Evolutionary conservation across 805 yeast genomes (phyloP), one percentile per base, ranked within the genome.

Genomic region (Lachancea waltii): DNA sequence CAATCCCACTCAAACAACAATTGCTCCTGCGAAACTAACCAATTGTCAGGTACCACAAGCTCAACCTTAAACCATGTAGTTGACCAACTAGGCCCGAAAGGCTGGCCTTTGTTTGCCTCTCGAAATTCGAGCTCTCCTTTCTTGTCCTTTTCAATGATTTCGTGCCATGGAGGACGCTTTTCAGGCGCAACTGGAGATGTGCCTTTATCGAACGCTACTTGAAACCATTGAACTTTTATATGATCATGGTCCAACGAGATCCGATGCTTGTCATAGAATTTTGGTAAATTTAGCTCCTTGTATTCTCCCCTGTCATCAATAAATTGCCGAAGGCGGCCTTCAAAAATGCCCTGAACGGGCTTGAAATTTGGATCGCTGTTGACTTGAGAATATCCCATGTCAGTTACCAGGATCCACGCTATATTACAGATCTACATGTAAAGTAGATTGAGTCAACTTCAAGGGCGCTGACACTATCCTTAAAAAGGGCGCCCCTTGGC

Each of bases 1-100:
- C 87, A 77, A 56, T 90, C 95, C 85, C 94, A 89, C 45, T 85
- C 80, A 42, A 85, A 73, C 38, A 81, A 64, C 27, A 85, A 70
- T 41, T 68, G 70, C 26, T 74, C 77, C 9, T 54, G 50, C 11
- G 69, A 67, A 16, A 67, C 56, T 7, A 63, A 48, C 69, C 73
- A 65, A 3, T 68, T 57, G 11, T 65, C 48, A 0, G 95, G 95
- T 4, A 90, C 65, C n/a, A 67, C 64, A 41, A 85, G 62, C 10
- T 69, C 62, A 15, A 90, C 64, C 48, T 77, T 73, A 62, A 92
- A 86, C 98, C 98, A 90, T 47, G 86, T 94, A 1, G 97, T 83
- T 42, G 90, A 81, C 98, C 98, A 90, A 10, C 94, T 82, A 3
- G 98, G 98, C 0, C 97, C 97, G 58, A 84, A 86, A 7, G 69